Conservation (phyloP, 768 basidiomycete species). For the Rossbeevera mucosa region DNA sequence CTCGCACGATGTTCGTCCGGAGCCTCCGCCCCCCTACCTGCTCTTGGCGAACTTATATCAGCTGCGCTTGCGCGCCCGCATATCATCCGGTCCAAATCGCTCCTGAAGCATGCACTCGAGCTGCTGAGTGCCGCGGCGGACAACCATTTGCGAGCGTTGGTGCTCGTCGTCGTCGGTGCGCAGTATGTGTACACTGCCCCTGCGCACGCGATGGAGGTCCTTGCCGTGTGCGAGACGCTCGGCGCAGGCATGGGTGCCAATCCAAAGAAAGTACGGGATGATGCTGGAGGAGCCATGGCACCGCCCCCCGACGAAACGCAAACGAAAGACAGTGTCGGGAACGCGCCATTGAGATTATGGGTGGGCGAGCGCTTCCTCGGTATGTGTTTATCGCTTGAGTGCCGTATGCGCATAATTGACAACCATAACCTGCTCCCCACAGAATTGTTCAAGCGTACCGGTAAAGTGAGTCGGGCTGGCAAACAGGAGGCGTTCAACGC, state of each 20-base stretch:
- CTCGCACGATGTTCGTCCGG: constrained; percentile 22
- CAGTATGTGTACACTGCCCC: constrained; percentile 69
- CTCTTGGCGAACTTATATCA: constrained; percentile 15
- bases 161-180: constrained; percentile 62
- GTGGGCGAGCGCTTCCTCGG: constrained; percentile 66
- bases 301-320: constrained; percentile 1
- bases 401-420: neutral
- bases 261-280: constrained; percentile 18
- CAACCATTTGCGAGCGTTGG: constrained; percentile 67
- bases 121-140: constrained; percentile 57
- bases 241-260: constrained; percentile 61
- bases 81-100: constrained; percentile 30
- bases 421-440: neutral
- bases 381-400: constrained; percentile 22
- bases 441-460: constrained; percentile 59
- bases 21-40: constrained; percentile 18
- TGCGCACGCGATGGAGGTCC: constrained; percentile 63
- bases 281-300: neutral
- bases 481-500: constrained; percentile 47
- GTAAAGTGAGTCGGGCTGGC: constrained; percentile 43
- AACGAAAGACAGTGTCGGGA: constrained; percentile 43
- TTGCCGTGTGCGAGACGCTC: constrained; percentile 64
- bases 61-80: constrained; percentile 20
- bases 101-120: constrained; percentile 56
- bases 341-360: constrained; percentile 65